Percentiles rank a stretch among this genome's conserved stretches.
Conservation (phyloP, 176 grass and related monocot genomes). For the Bonia amplexicaulis region DNA sequence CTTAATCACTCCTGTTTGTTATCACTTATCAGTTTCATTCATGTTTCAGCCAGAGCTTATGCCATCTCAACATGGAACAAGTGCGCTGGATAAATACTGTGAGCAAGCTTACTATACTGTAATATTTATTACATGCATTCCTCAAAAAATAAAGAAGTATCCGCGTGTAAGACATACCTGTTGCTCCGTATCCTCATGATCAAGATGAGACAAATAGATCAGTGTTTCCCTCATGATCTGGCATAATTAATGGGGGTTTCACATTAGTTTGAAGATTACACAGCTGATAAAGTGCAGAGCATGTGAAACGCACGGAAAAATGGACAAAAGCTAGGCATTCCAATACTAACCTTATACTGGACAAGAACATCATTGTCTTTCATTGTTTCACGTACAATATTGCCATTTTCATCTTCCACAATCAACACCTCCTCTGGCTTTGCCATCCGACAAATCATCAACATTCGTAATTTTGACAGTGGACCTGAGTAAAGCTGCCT, state of each 20-base stretch:
- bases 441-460: conserved; percentile 99
- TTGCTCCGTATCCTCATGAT: conserved; percentile 98
- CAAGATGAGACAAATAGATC: conserved; percentile 96
- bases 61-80: not conserved
- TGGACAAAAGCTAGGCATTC: not conserved
- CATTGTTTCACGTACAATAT: conserved; percentile 99
- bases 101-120: not conserved
- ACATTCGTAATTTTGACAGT: conserved; percentile 86
- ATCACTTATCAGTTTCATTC: not conserved
- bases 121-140: not conserved
- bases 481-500: conserved; percentile 79
- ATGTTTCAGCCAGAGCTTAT: not conserved
- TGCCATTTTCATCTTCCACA: conserved; percentile 98
- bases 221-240: conserved; percentile 99
- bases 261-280: conserved; percentile 20
- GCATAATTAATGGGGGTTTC: conserved; percentile 7
- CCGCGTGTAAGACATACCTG: conserved; percentile 49
- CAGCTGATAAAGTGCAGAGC: not conserved
- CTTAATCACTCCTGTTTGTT: not conserved
- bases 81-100: not conserved
- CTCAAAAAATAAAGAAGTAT: conserved; percentile 5
- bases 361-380: conserved; percentile 99
- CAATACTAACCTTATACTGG: conserved; percentile 86
- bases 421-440: conserved; percentile 99
- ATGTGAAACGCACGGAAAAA: not conserved